A percentile compares a stretch with the other conserved stretches of the same genome.
Evolutionary conservation across 2,329 filamentous ascomycete species (phyloP).

Genomic region (Calonectria fujianensis): DNA sequence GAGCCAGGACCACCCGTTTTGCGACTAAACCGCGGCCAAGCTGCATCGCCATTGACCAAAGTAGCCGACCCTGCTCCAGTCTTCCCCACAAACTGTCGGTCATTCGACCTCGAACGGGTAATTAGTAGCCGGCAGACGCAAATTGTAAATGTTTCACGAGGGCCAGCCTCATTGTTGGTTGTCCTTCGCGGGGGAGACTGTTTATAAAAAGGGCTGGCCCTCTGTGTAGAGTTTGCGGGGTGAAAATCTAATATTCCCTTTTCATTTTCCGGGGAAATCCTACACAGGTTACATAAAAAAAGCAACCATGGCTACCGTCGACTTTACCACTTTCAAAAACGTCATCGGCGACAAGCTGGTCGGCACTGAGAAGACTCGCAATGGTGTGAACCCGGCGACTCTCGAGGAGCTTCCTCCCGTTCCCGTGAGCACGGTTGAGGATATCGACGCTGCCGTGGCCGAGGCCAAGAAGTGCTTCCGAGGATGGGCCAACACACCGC

Average conservation of each 20-base stretch:
- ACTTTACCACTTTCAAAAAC: constrained; percentile 64
- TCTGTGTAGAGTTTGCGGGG: not conserved
- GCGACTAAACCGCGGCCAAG: constrained; percentile 14
- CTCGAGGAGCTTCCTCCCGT: constrained; percentile 69
- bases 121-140: not conserved
- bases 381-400: constrained; percentile 71
- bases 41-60: constrained; percentile 2
- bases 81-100: constrained; percentile 12
- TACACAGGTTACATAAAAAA: not conserved
- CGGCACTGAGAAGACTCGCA: constrained; percentile 67
- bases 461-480: constrained; percentile 68
- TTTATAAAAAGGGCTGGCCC: not conserved
- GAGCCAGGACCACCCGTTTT: not conserved
- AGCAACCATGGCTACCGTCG: constrained; percentile 11
- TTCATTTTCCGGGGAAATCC: not conserved
- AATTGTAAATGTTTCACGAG: constrained; percentile 7
- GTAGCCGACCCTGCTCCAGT: not conserved
- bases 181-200: not conserved
- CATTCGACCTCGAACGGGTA: constrained; percentile 2
- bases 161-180: not conserved
- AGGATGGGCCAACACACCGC: constrained; percentile 64
- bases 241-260: not conserved
- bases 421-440: constrained; percentile 67
- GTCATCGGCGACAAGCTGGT: constrained; percentile 62
- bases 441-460: constrained; percentile 70